A percentile compares a stretch with the other conserved stretches of the same genome.
These are phyloP conservation scores for Voacanga thouarsii DNA, from an alignment of 257 asterid species.

Conservation along the genomic window DNA sequence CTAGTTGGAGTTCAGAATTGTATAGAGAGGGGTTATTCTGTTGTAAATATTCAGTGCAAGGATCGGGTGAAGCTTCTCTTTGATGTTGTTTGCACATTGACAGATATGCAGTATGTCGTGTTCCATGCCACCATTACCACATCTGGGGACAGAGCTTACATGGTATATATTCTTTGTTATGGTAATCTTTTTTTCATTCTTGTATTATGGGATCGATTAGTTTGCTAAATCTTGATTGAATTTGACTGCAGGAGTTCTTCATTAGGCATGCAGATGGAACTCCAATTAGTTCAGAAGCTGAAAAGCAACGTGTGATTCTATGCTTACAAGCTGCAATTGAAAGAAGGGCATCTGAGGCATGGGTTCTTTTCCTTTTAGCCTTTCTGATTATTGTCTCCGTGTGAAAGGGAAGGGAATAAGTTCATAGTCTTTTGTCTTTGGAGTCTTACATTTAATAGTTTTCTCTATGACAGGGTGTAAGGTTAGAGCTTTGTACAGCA, in stretches of 20 bases:
- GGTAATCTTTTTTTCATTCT: not conserved
- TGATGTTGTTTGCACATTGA: constrained; percentile 85
- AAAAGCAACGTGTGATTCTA: constrained; percentile 74
- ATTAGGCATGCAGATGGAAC: constrained; percentile 79
- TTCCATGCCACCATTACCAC: constrained; percentile 85
- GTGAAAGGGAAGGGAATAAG: constrained; percentile 1
- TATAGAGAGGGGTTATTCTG: constrained; percentile 81
- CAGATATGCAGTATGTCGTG: constrained; percentile 87
- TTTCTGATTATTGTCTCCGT: not conserved
- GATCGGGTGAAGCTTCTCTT: constrained; percentile 87
- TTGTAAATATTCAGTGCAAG: constrained; percentile 67
- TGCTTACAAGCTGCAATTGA: constrained; percentile 65
- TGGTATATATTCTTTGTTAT: constrained; percentile 41
- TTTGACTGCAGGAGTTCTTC: constrained; percentile 73
- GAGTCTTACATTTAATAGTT: not conserved
- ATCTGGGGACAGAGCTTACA: constrained; percentile 51
- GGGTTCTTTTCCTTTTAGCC: not conserved
- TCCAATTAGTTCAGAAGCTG: constrained; percentile 79
- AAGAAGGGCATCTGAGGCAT: constrained; percentile 31
- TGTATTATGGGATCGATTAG: not conserved
- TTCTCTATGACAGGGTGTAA: constrained; percentile 61
- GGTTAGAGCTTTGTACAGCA: constrained; percentile 67
- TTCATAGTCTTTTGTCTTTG: too few species aligned
- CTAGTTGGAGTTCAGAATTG: constrained; percentile 69
- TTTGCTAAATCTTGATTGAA: constrained; percentile 6